Evolutionary conservation across 2,329 filamentous ascomycete genomes (phyloP), one percentile per base, ranked within the genome.

Genomic region (Myriosclerotinia scirpicola): DNA sequence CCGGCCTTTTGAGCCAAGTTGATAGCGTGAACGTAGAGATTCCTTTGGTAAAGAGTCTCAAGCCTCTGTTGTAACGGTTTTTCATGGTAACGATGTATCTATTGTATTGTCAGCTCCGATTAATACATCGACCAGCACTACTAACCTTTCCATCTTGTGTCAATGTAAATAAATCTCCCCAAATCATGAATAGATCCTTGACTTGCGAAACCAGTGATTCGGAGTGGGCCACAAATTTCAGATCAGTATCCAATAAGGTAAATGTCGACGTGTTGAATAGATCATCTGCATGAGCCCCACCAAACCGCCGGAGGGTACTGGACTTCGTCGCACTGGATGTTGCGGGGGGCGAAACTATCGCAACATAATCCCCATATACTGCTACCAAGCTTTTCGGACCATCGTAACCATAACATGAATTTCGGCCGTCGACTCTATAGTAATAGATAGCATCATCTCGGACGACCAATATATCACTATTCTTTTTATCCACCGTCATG

Each of bases 361-460:
- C 90, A 58, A 97, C 85, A 76, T 99, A 98, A 73, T 97, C 91
- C 66, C 89, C 87, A 78, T 90, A 95, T 17, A 91, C 86, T 54
- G 86, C 84, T 46, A 97, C 86, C 65, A 92, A 83, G 72, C 89
- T 93, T 80, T 99, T 99, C 8, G 90, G 88, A 6, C 92, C 90
- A 76, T 99, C 94, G 75, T 96, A 98, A 0, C 93, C 93, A 78
- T 91, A 93, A 52, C 92, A 94, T 0, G 92, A 90, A 0, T 93
- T 93, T 67, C 93, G 87, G 0, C 94, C 94, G 67, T 95, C 90
- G 0, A 90, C 80, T 0, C 90, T 91, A 78, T 98, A 99, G 67
- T 92, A 93, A 79, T 98, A 98, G 64, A 99, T 90, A 9, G 94
- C 95, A 83, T 99, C 96, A 72, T 97, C 92, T 68, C 95, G 84